Evolutionary conservation across 345 rosid species (phyloP).

Genomic region (Citrus trifoliata): DNA sequence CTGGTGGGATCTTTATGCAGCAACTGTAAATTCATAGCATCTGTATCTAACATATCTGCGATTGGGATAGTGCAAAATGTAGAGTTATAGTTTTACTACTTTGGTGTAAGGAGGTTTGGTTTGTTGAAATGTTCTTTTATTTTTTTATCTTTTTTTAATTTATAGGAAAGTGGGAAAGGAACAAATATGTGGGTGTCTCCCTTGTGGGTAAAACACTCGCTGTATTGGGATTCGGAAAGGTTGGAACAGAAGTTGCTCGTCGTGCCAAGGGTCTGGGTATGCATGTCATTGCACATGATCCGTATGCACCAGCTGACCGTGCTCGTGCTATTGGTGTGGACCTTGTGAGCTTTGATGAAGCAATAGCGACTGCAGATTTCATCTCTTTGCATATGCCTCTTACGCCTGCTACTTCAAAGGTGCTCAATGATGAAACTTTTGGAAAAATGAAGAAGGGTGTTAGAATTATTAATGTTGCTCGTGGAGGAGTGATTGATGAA

Average conservation of each 20-base stretch:
- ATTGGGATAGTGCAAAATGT: not conserved
- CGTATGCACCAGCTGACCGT: constrained; percentile 87
- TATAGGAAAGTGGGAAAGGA: constrained; percentile 81
- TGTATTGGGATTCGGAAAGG: constrained; percentile 85
- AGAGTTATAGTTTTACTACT: not conserved
- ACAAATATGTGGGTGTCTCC: constrained; percentile 84
- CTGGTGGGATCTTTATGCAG: not conserved
- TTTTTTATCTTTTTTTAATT: not conserved
- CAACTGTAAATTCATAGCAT: too few relatives aligned
- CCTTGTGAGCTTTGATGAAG: constrained; percentile 77
- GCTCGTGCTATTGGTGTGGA: constrained; percentile 85
- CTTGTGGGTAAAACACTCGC: constrained; percentile 86
- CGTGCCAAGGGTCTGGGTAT: constrained; percentile 92
- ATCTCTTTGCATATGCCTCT: constrained; percentile 90
- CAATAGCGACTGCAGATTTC: constrained; percentile 73
- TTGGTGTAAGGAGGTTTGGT: not conserved
- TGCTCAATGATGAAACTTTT: constrained; percentile 75
- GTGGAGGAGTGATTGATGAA: constrained; percentile 91
- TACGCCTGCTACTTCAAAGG: constrained; percentile 67
- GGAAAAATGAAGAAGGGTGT: constrained; percentile 93
- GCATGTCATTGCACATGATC: constrained; percentile 89
- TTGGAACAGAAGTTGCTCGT: constrained; percentile 86
- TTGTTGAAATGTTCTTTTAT: not conserved
- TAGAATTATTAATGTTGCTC: constrained; percentile 83
- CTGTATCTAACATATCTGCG: too few relatives aligned